These are phyloP conservation scores for Cinnamomum micranthum DNA, from an alignment of 164 flowering plant species.

Conservation along the genomic window DNA sequence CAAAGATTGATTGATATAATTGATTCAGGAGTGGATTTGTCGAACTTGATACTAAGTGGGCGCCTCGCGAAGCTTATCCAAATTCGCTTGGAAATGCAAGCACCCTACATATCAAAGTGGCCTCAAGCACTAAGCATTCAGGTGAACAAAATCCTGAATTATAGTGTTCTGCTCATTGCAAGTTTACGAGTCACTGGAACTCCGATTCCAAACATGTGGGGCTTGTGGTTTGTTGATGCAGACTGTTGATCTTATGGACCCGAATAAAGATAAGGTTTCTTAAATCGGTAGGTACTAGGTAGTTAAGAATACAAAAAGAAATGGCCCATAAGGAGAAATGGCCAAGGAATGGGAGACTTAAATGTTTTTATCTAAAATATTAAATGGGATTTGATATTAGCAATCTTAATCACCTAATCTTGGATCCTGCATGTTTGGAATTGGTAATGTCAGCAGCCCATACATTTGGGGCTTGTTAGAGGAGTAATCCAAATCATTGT, in stretches of 20 bases:
- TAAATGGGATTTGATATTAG: neutral
- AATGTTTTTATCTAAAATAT: no score
- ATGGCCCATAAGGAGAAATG: neutral
- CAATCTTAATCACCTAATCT: neutral
- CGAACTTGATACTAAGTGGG: constrained; percentile 63
- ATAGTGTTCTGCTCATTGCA: neutral
- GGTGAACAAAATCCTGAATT: constrained; percentile 1
- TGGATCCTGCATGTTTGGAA: neutral
- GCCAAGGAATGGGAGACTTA: neutral
- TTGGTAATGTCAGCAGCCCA: neutral
- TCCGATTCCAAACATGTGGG: neutral
- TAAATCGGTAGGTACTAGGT: no score
- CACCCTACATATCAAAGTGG: constrained; percentile 77
- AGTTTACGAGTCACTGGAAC: no score
- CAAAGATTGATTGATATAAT: constrained; percentile 66
- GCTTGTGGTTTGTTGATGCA: neutral
- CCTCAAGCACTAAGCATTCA: constrained; percentile 79
- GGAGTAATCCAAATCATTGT: neutral
- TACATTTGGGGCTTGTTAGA: neutral
- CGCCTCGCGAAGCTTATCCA: constrained; percentile 58
- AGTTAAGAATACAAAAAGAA: no score
- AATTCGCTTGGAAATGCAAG: constrained; percentile 76
- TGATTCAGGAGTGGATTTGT: constrained; percentile 49
- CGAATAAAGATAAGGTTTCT: no score
- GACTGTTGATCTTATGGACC: no score